Evolutionary conservation across 2,329 filamentous ascomycete genomes (phyloP).

Genomic region (Trichoderma sp.): DNA sequence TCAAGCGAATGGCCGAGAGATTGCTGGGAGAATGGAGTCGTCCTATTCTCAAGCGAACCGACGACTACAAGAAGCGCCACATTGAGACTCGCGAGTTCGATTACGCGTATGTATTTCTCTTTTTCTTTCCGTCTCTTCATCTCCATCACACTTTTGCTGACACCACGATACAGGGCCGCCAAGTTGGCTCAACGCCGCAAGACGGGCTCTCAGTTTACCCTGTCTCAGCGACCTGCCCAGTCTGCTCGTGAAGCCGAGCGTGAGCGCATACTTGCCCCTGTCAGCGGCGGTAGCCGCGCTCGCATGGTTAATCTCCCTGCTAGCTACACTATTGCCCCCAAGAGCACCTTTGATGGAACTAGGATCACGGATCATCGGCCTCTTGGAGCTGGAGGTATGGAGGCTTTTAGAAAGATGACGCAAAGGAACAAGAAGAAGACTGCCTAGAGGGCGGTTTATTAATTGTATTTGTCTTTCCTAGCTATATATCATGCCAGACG

Average conservation of each 20-base stretch:
- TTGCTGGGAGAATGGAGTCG: conserved; percentile 95
- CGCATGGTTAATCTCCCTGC: conserved; percentile 52
- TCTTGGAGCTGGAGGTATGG: conserved; percentile 60
- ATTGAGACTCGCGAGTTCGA: conserved; percentile 63
- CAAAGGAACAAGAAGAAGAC: conserved; percentile 57
- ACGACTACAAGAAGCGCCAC: conserved; percentile 86
- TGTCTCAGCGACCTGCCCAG: conserved; percentile 48
- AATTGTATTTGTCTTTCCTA: neutral
- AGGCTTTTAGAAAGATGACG: conserved; percentile 64
- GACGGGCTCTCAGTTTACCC: conserved; percentile 47
- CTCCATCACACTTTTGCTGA: conserved; percentile 7
- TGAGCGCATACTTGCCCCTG: conserved; percentile 57
- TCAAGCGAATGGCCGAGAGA: conserved; percentile 91
- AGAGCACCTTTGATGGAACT: conserved; percentile 58
- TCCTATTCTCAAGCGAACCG: conserved; percentile 87
- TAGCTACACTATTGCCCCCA: conserved; percentile 58
- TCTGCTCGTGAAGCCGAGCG: conserved; percentile 50
- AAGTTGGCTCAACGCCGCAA: conserved; percentile 51
- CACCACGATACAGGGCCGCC: conserved; percentile 43
- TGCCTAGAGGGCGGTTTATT: neutral
- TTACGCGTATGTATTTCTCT: conserved; percentile 49
- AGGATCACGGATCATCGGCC: conserved; percentile 54
- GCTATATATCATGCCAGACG: neutral
- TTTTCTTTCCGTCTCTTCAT: neutral
- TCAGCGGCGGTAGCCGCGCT: conserved; percentile 53